These are phyloP conservation scores for Erysimum cheiranthoides DNA, from an alignment of 345 rosid genomes.

Conservation along the genomic window DNA sequence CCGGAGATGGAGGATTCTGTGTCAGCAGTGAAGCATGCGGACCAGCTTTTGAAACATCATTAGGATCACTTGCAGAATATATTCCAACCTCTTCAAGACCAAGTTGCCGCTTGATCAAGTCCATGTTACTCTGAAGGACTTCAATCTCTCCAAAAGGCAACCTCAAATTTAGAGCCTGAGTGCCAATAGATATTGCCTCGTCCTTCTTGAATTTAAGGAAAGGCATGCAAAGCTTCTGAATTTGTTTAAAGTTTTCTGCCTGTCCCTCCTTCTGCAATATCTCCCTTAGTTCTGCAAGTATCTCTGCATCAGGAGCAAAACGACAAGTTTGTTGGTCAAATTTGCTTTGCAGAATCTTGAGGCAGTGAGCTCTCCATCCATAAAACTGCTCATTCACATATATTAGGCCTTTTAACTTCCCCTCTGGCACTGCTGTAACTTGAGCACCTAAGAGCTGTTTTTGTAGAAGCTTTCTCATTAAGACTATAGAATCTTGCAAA, in stretches of 20 bases:
- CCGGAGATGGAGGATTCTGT: constrained; percentile 87
- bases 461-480: constrained; percentile 82
- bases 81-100: constrained; percentile 72
- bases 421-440: constrained; percentile 53
- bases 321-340: constrained; percentile 50
- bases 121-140: constrained; percentile 76
- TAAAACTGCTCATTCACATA: constrained; percentile 81
- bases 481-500: constrained; percentile 80
- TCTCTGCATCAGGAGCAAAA: constrained; percentile 71
- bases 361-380: constrained; percentile 91
- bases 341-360: constrained; percentile 67
- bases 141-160: constrained; percentile 87
- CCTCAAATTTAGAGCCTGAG: constrained; percentile 76
- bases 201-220: constrained; percentile 89
- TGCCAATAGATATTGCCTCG: constrained; percentile 69
- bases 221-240: constrained; percentile 83
- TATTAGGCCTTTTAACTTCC: constrained; percentile 62
- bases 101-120: constrained; percentile 77
- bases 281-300: constrained; percentile 62
- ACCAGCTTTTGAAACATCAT: constrained; percentile 61
- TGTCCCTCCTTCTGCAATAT: constrained; percentile 67
- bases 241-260: constrained; percentile 64
- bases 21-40: constrained; percentile 53
- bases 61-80: constrained; percentile 55
- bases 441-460: constrained; percentile 70